Base-by-base conservation (phyloP, 2,329 filamentous ascomycete genomes). In the Amauroascus niger region DNA sequence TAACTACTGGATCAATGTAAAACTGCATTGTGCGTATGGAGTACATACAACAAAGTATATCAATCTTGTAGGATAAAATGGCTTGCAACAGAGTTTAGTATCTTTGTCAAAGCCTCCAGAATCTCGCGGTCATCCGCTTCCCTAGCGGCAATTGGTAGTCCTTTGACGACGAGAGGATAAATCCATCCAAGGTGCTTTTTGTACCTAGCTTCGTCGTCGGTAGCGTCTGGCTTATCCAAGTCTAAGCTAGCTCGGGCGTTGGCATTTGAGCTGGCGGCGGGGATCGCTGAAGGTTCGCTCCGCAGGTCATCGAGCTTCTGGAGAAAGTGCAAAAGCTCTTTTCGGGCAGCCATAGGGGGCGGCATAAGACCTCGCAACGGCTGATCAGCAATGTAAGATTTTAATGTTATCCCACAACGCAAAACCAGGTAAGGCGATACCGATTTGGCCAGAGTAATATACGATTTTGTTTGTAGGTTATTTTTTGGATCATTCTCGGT, bases 361-460 rank as follows among this genome's bases (percentile, higher is more conserved):
- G 93, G 93, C 82, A 94, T 93, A 48, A 83, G 79, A 0, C 93
- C 90, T 13, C 93, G 79, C 18, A 98, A 74, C 0, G 91, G 90
- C 65, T 96, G 91, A 67, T 98, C 93, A 3, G 89, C 87, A 44
- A 94, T 83, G 65, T 95, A 97, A 0, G 84, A 77, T 53, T 88
- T 83, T n/a, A 97, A 71, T 0, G 87, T 83, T 14, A 95, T 74
- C 0, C 87, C 88, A 11, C 86, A 82, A 2, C 93, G 83, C 1
- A 95, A 74, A 43, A 97, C 84, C 2, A 97, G 76, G 62, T 88
- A 91, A 0, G 88, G 88, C 0, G 87, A 84, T 0, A 84, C 81
- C 2, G 85, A 85, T 64, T 82, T 79, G 0, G 91, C 86, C 14
- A 97, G 80, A 11, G 81, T 76, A 39, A 79, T 68, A 55, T 76